These are phyloP conservation scores for Polymyxa betae DNA, from an alignment of 208 protist genomes.

Conservation along the genomic window DNA sequence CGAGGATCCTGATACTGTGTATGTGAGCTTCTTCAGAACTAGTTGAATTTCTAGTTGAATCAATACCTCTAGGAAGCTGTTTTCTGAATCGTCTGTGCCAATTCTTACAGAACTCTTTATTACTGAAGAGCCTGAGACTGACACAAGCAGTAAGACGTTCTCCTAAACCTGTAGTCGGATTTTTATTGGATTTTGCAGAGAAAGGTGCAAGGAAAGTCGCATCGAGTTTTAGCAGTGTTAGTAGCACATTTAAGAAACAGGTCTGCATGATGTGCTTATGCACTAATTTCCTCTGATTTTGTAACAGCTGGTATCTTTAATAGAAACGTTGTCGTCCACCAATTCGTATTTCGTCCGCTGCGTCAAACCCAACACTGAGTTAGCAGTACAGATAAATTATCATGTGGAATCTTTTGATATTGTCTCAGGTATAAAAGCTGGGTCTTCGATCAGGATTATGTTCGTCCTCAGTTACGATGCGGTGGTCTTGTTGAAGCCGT, in stretches of 20 bases:
- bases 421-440: constrained; percentile 63
- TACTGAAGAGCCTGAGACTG: background rate
- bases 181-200: background rate
- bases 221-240: constrained; percentile 7
- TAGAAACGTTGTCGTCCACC: constrained; percentile 64
- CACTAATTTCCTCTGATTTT: background rate
- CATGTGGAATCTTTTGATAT: background rate
- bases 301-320: constrained; percentile 62
- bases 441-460: constrained; percentile 65
- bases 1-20: constrained; percentile 44
- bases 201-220: constrained; percentile 22
- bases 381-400: background rate
- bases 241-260: constrained; percentile 49
- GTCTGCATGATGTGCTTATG: background rate
- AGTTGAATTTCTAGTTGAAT: background rate
- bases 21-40: background rate
- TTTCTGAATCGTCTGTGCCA: constrained; percentile 27
- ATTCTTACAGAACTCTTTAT: constrained; percentile 24
- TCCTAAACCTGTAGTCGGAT: background rate
- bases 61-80: constrained; percentile 10
- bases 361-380: constrained; percentile 78
- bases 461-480: constrained; percentile 65
- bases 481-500: constrained; percentile 71
- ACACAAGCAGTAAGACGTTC: background rate
- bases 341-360: constrained; percentile 73